A percentile compares a stretch with the other conserved stretches of the same genome.
Conservation (phyloP, 495 filamentous ascomycete species). For the Pseudomonodictys pantanalensis region DNA sequence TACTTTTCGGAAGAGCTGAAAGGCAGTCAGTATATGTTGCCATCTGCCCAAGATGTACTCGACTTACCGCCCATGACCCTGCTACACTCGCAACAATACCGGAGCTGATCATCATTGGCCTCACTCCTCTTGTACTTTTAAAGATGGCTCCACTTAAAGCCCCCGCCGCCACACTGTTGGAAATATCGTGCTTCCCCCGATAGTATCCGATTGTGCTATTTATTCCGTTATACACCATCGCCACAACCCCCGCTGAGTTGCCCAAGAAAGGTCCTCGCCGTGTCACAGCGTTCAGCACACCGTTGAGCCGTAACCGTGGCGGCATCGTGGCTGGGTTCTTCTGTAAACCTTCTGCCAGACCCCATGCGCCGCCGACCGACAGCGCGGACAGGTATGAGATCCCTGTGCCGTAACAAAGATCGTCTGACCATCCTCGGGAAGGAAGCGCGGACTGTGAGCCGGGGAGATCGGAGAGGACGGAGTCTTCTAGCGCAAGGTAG, state of each 20-base stretch:
- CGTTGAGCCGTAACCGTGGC: slow-evolving; percentile 87
- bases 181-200: slow-evolving; percentile 84
- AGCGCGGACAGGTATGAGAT: slow-evolving; percentile 86
- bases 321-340: slow-evolving; percentile 69
- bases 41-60: background rate
- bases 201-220: slow-evolving; percentile 86
- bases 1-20: slow-evolving; percentile 18
- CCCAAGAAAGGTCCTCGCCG: slow-evolving; percentile 93
- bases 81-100: slow-evolving; percentile 81
- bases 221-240: slow-evolving; percentile 87
- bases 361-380: slow-evolving; percentile 86
- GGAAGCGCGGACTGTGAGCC: slow-evolving; percentile 82
- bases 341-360: slow-evolving; percentile 79
- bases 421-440: slow-evolving; percentile 94
- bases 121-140: slow-evolving; percentile 86
- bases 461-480: slow-evolving; percentile 81
- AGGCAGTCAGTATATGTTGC: background rate
- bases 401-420: slow-evolving; percentile 95
- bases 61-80: slow-evolving; percentile 76
- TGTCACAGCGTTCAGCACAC: slow-evolving; percentile 88
- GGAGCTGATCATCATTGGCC: slow-evolving; percentile 90
- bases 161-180: slow-evolving; percentile 83
- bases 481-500: slow-evolving; percentile 91
- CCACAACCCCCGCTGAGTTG: slow-evolving; percentile 90
- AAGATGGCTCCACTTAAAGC: slow-evolving; percentile 87